These are phyloP conservation scores for Eucalyptus victrix DNA, from an alignment of 345 rosid species.

Conservation along the genomic window DNA sequence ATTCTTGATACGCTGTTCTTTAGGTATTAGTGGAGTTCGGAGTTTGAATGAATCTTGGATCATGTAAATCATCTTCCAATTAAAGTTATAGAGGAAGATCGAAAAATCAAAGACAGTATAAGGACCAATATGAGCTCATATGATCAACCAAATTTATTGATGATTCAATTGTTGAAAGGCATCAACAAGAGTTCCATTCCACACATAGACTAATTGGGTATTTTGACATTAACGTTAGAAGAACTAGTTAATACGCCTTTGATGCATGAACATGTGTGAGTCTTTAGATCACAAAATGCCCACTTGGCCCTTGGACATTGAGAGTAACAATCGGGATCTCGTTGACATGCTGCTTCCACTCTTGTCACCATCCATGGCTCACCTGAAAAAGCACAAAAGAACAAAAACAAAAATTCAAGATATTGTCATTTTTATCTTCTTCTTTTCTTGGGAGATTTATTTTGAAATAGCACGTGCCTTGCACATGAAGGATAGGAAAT, in stretches of 20 bases:
- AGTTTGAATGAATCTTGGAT: no score
- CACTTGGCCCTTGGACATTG: rapidly evolving
- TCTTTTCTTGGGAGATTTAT: not conserved
- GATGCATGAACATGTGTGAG: not conserved
- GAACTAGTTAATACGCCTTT: rapidly evolving
- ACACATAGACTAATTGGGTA: not conserved
- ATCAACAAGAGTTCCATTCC: no score
- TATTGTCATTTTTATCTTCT: not conserved
- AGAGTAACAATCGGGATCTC: rapidly evolving
- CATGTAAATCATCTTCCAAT: no score
- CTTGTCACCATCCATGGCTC: not conserved
- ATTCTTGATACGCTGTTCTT: no score
- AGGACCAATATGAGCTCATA: no score
- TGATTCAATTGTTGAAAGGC: not conserved
- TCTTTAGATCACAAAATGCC: not conserved
- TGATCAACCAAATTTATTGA: not conserved
- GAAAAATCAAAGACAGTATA: no score
- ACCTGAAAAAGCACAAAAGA: not conserved
- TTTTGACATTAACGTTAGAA: not conserved
- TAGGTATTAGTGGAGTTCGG: no score
- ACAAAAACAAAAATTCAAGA: no score
- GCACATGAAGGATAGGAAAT: not conserved
- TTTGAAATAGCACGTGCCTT: not conserved
- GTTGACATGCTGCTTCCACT: not conserved
- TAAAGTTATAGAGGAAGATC: no score